Evolutionary conservation across 169 alveolate genomes (phyloP).

Genomic region (Amoebophrya sp.): DNA sequence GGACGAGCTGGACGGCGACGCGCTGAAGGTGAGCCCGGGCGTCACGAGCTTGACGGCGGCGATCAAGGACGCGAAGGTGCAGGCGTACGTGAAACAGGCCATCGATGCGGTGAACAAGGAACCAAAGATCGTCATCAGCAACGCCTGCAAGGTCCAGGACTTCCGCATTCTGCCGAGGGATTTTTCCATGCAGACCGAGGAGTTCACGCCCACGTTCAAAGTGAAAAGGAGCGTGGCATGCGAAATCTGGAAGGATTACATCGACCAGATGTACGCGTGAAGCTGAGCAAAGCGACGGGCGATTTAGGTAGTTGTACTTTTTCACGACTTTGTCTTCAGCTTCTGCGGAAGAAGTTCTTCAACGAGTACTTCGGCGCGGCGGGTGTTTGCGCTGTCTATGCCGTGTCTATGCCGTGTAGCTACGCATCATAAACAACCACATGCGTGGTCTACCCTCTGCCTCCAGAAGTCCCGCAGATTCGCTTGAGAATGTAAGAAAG

Average conservation of each 20-base stretch:
- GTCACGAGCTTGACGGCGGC: not conserved
- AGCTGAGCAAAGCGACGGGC: too few relatives aligned
- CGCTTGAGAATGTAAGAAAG: too few relatives aligned
- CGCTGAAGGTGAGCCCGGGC: not conserved
- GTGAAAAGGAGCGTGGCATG: not conserved
- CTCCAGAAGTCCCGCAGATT: too few relatives aligned
- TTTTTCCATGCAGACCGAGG: not conserved
- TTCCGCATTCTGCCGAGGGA: not conserved
- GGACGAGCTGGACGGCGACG: not conserved
- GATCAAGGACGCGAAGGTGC: not conserved
- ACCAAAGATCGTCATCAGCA: not conserved
- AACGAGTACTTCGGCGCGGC: too few relatives aligned
- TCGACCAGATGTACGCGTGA: not conserved
- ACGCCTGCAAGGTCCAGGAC: not conserved
- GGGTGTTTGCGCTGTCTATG: too few relatives aligned
- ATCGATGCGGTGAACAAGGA: not conserved
- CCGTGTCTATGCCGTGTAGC: too few relatives aligned
- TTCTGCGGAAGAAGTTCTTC: too few relatives aligned
- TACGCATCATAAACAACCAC: too few relatives aligned
- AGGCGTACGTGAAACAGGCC: not conserved
- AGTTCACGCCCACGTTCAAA: not conserved
- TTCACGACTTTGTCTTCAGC: too few relatives aligned
- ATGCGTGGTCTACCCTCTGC: too few relatives aligned
- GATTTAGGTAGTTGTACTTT: too few relatives aligned
- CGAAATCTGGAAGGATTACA: not conserved